phyloP scores from a whole-genome alignment of 306 rosid genomes.

The Prunus armeniaca region DNA sequence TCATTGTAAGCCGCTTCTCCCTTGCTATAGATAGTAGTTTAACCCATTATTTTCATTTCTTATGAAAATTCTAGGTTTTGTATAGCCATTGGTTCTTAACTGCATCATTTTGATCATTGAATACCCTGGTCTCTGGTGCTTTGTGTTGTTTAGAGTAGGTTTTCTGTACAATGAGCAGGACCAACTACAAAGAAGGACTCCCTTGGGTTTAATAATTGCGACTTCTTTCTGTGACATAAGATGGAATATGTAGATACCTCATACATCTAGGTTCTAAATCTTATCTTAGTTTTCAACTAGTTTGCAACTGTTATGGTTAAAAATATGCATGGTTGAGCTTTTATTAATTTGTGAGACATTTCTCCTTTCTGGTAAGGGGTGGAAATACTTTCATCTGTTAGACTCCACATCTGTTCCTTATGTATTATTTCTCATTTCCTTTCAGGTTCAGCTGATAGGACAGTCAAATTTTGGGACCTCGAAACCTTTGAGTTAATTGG shows the following conservation, averaged over 20 bases:
- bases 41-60: not conserved
- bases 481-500: slow-evolving; percentile 99
- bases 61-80: not conserved
- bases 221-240: not conserved
- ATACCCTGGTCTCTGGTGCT: not conserved
- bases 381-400: not conserved
- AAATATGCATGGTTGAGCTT: not conserved
- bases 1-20: not conserved
- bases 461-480: slow-evolving; percentile 99
- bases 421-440: slow-evolving; percentile 16
- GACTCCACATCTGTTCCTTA: not conserved
- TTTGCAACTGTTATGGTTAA: not conserved
- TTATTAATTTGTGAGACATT: not conserved
- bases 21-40: not conserved
- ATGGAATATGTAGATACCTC: not conserved
- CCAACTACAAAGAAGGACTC: not conserved
- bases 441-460: slow-evolving; percentile 92
- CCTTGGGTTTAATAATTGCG: not conserved
- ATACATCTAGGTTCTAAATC: not conserved
- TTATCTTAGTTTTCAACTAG: not conserved
- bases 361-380: not conserved
- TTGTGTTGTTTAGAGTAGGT: slow-evolving; percentile 3
- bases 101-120: not conserved
- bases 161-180: not conserved
- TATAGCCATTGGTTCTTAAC: not conserved